A percentile compares a stretch with the other conserved stretches of the same genome.
Evolutionary conservation across 345 rosid genomes (phyloP).

Genomic region (Aquilaria malaccensis): DNA sequence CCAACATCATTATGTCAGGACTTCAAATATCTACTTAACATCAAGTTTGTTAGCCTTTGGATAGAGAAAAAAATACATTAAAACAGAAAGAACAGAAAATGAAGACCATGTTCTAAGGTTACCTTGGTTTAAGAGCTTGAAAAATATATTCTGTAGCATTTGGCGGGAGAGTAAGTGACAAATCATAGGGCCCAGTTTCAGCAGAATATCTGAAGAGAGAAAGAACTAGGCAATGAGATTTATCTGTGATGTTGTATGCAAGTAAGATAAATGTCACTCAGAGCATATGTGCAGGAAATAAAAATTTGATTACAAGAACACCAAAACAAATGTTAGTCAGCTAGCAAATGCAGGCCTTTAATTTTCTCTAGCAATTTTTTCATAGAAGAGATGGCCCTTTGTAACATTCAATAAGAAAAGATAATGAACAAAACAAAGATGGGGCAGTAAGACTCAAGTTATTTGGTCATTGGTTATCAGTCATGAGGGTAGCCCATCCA

Average conservation of each 20-base stretch:
- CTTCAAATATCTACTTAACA: background rate
- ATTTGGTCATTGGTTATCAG: too few species aligned
- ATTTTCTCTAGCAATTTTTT: too few species aligned
- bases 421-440: too few species aligned
- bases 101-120: slow-evolving; percentile 6
- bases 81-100: slow-evolving; percentile 1
- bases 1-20: too few species aligned
- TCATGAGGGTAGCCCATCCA: too few species aligned
- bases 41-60: background rate
- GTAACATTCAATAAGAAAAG: too few species aligned
- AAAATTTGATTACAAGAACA: background rate
- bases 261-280: background rate
- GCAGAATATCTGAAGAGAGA: slow-evolving; percentile 22
- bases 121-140: slow-evolving; percentile 67
- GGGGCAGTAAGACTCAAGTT: too few species aligned
- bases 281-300: slow-evolving; percentile 1
- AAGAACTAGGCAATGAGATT: background rate
- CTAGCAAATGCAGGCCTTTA: too few species aligned
- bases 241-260: background rate
- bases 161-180: slow-evolving; percentile 35
- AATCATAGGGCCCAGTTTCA: slow-evolving; percentile 36
- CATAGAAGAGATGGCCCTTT: too few species aligned
- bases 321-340: background rate
- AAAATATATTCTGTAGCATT: slow-evolving; percentile 58
- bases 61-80: background rate